Conservation (phyloP, 441 rosid species). For the Omphalea diandra region DNA sequence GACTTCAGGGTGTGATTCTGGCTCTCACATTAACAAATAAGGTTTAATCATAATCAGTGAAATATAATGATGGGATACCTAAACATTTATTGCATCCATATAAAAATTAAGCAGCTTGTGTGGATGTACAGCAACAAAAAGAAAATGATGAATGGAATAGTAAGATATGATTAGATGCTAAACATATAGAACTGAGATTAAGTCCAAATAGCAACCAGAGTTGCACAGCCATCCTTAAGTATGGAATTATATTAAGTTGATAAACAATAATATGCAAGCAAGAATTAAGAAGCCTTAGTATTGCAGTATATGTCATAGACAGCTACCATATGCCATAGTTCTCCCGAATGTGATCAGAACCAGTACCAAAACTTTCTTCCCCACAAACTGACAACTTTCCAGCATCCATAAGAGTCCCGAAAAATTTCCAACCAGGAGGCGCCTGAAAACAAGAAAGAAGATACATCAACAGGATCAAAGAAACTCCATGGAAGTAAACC, state of each 20-base stretch:
- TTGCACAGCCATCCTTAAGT: not conserved
- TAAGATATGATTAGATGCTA: not conserved
- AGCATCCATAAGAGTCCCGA: constrained; percentile 98
- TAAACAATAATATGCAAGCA: too few species aligned
- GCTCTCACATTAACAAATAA: not conserved
- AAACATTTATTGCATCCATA: too few species aligned
- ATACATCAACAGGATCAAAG: constrained; percentile 22
- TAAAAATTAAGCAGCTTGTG: not conserved
- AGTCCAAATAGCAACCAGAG: not conserved
- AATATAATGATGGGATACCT: too few species aligned
- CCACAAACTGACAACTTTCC: constrained; percentile 93
- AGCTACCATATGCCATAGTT: constrained; percentile 95
- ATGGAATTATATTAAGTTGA: not conserved
- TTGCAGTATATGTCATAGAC: constrained; percentile 17
- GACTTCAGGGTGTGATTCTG: not conserved
- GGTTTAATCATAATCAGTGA: too few species aligned
- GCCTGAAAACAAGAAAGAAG: constrained; percentile 48
- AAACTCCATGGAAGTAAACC: constrained; percentile 5
- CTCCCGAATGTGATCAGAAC: constrained; percentile 97
- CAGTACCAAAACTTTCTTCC: constrained; percentile 98
- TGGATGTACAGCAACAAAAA: not conserved
- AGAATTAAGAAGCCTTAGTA: not conserved
- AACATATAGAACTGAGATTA: not conserved
- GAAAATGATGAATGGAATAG: constrained; percentile 2
- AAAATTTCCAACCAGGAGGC: constrained; percentile 97